Evolutionary conservation across 352 stramenopile genomes (phyloP).

Genomic region (Globisporangium iwayamae): DNA sequence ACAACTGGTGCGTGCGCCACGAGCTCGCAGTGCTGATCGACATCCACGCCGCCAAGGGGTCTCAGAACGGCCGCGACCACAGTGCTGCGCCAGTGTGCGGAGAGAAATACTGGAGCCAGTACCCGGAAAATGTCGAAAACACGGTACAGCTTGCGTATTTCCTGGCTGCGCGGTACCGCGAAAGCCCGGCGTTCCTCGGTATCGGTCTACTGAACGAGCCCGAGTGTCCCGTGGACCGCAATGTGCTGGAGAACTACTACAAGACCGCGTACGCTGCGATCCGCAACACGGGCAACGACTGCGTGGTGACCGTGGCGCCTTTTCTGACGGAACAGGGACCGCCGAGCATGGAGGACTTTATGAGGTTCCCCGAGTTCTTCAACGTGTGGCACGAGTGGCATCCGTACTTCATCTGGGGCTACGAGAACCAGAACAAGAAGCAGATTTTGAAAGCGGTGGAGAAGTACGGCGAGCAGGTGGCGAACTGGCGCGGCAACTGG

Average conservation of each 20-base stretch:
- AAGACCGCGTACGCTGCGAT: slow-evolving; percentile 52
- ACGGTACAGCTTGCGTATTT: slow-evolving; percentile 57
- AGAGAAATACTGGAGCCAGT: slow-evolving; percentile 42
- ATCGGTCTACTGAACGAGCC: slow-evolving; percentile 82
- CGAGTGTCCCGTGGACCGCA: slow-evolving; percentile 43
- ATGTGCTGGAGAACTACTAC: slow-evolving; percentile 57
- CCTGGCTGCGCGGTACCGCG: slow-evolving; percentile 41
- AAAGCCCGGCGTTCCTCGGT: slow-evolving; percentile 48
- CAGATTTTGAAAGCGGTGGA: slow-evolving; percentile 59
- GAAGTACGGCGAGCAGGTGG: slow-evolving; percentile 51
- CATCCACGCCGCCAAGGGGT: slow-evolving; percentile 76
- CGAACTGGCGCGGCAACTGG: slow-evolving; percentile 63
- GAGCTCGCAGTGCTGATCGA: slow-evolving; percentile 72
- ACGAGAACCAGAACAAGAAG: slow-evolving; percentile 46
- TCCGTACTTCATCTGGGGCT: slow-evolving; percentile 67
- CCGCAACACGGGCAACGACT: slow-evolving; percentile 48
- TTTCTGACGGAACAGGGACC: slow-evolving; percentile 51
- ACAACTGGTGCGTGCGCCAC: slow-evolving; percentile 64
- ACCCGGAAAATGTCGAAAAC: slow-evolving; percentile 66
- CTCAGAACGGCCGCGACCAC: slow-evolving; percentile 81
- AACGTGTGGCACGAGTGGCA: slow-evolving; percentile 55
- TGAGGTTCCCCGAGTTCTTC: slow-evolving; percentile 32
- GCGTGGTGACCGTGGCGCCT: slow-evolving; percentile 46
- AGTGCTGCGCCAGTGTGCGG: slow-evolving; percentile 35
- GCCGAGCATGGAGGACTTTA: slow-evolving; percentile 33